Evolutionary conservation across 495 filamentous ascomycete genomes (phyloP).

Genomic region (Podospora anserina): DNA sequence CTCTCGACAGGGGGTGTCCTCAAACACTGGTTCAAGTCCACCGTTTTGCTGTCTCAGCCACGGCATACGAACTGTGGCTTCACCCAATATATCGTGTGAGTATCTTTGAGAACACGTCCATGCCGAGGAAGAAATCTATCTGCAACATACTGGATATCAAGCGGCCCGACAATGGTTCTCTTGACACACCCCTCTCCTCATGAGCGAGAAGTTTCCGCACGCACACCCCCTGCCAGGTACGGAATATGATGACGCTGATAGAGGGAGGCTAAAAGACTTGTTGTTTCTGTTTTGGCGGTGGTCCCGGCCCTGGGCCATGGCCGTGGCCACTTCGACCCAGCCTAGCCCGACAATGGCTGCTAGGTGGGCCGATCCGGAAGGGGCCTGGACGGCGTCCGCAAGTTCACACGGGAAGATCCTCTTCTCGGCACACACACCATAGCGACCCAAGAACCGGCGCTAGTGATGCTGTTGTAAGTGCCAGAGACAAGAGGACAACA

Average conservation of each 20-base stretch:
- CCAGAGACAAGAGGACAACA: background rate
- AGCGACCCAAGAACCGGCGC: constrained; percentile 7
- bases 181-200: background rate
- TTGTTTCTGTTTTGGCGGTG: constrained; percentile 25
- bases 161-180: background rate
- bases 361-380: constrained; percentile 34
- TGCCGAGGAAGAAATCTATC: background rate
- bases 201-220: background rate
- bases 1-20: background rate
- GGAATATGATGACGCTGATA: background rate
- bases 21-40: background rate
- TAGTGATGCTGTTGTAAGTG: constrained; percentile 15
- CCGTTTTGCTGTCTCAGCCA: background rate
- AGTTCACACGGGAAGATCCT: constrained; percentile 30
- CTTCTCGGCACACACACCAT: constrained; percentile 17
- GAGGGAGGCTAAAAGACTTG: constrained; percentile 20
- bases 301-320: constrained; percentile 20
- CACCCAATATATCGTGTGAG: background rate
- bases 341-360: constrained; percentile 31
- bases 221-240: background rate
- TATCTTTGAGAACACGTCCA: background rate
- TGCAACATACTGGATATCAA: background rate
- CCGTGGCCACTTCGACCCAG: constrained; percentile 28
- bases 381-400: constrained; percentile 23
- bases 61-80: background rate